A percentile compares a stretch with the other conserved stretches of the same genome.
Evolutionary conservation across 495 filamentous ascomycete species (phyloP).

Genomic region (Lindgomyces ingoldianus): DNA sequence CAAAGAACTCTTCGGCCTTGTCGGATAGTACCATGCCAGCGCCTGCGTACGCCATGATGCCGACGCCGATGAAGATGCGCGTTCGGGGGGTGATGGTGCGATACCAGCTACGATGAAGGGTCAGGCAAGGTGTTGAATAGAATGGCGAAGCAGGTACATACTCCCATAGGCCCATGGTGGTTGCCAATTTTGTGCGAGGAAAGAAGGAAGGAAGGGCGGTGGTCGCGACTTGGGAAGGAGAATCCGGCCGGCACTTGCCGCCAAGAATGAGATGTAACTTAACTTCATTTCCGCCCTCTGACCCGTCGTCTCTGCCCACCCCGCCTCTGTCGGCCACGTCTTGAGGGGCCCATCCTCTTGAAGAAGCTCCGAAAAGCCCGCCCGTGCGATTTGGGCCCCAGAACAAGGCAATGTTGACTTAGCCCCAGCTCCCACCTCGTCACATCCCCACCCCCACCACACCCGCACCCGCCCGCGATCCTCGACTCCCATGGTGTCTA

Average conservation of each 20-base stretch:
- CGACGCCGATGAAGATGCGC: slow-evolving; percentile 63
- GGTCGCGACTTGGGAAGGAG: not conserved
- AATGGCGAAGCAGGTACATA: slow-evolving; percentile 17
- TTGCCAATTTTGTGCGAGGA: not conserved
- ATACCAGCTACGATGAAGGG: slow-evolving; percentile 51
- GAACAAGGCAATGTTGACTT: no score
- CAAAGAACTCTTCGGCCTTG: slow-evolving; percentile 62
- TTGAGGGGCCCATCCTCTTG: no score
- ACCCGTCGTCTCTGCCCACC: no score
- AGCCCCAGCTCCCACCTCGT: no score
- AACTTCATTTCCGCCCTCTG: no score
- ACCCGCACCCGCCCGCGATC: not conserved
- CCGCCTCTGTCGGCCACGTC: no score
- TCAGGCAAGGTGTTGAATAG: not conserved
- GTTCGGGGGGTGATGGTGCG: slow-evolving; percentile 60
- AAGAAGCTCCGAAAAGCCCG: no score
- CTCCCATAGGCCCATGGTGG: slow-evolving; percentile 42
- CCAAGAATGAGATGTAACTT: no score
- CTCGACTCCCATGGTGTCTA: not conserved
- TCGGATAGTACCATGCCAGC: slow-evolving; percentile 61
- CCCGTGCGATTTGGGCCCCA: no score
- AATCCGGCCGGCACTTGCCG: no score
- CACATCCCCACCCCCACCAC: not conserved
- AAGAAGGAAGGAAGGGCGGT: not conserved
- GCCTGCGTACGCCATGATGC: slow-evolving; percentile 65